Conservation (phyloP, 345 rosid species). For the Salix suchowensis region DNA sequence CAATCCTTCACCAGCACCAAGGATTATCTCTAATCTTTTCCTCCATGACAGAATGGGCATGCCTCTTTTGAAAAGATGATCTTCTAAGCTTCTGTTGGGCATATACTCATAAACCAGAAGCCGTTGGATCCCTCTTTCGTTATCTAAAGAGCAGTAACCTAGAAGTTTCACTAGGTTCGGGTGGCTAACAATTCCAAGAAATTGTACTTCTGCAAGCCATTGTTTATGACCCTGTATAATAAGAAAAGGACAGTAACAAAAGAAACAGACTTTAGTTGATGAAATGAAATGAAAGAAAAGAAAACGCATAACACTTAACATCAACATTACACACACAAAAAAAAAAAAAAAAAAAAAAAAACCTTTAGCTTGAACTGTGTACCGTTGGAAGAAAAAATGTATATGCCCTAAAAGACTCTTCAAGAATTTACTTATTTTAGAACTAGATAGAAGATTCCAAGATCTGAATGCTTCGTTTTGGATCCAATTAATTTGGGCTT, state of each 20-base stretch:
- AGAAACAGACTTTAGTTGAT: constrained; percentile 1
- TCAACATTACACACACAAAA: not conserved
- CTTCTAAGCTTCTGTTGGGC: constrained; percentile 80
- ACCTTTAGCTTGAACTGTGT: not conserved
- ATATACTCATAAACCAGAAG: constrained; percentile 76
- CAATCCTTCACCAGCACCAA: constrained; percentile 83
- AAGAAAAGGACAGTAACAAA: constrained; percentile 1
- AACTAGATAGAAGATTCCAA: not conserved
- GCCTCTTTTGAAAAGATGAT: constrained; percentile 56
- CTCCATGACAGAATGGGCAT: constrained; percentile 55
- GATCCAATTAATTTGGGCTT: not conserved
- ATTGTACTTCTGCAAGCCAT: constrained; percentile 88
- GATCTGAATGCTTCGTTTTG: not conserved
- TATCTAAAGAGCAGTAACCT: constrained; percentile 66
- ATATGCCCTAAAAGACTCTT: not conserved
- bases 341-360: not conserved
- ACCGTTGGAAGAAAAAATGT: not conserved
- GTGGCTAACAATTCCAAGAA: constrained; percentile 74
- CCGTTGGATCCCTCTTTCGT: constrained; percentile 59
- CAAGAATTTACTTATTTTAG: not conserved
- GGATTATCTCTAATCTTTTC: constrained; percentile 72
- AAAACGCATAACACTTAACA: not conserved
- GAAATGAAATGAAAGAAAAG: not conserved
- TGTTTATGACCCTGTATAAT: constrained; percentile 72
- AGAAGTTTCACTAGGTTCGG: constrained; percentile 83